phyloP scores from a whole-genome alignment of 257 asterid species.

The Fraxinus americana region DNA sequence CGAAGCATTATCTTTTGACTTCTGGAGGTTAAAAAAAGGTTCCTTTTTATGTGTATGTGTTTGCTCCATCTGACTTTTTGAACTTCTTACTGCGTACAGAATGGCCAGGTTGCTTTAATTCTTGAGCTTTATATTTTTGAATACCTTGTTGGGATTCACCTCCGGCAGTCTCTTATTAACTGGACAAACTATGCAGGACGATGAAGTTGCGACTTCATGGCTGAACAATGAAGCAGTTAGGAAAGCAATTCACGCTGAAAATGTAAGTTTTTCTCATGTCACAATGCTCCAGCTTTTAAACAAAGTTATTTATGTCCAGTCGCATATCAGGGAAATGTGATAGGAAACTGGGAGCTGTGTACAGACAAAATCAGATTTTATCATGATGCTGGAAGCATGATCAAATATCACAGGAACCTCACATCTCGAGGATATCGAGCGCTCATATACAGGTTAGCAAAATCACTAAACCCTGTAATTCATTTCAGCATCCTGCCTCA shows the following conservation, averaged over 20 bases:
- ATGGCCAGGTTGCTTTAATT: neutral
- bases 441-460: slow-evolving; percentile 63
- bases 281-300: slow-evolving; percentile 8
- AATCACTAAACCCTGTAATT: neutral
- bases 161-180: slow-evolving; percentile 7
- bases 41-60: neutral
- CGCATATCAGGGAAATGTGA: slow-evolving; percentile 42
- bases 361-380: slow-evolving; percentile 56
- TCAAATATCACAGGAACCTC: slow-evolving; percentile 83
- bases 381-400: slow-evolving; percentile 95
- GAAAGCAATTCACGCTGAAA: slow-evolving; percentile 84
- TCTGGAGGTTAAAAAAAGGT: neutral
- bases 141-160: neutral
- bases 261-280: slow-evolving; percentile 49
- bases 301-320: slow-evolving; percentile 11
- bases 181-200: slow-evolving; percentile 51
- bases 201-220: slow-evolving; percentile 83
- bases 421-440: slow-evolving; percentile 83
- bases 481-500: neutral
- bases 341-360: slow-evolving; percentile 73
- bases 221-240: slow-evolving; percentile 74
- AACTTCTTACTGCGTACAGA: neutral
- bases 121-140: neutral
- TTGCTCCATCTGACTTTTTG: neutral
- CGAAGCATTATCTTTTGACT: neutral